Conservation (phyloP, 169 alveolate species). For the Cryptosporidium baileyi region DNA sequence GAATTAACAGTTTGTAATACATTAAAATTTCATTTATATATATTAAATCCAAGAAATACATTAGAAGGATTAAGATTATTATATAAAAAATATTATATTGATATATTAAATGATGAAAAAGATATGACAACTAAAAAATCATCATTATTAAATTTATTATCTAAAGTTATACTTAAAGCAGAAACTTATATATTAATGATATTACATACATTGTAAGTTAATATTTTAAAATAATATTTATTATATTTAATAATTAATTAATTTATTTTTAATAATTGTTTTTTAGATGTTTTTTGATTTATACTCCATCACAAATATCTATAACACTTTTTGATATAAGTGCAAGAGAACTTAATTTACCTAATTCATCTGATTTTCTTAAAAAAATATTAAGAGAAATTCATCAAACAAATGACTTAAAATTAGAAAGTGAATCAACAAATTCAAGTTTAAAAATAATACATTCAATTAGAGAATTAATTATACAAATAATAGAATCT, state of each 20-base stretch:
- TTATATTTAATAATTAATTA: background rate
- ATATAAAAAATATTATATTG: slow-evolving; percentile 51
- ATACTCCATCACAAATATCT: slow-evolving; percentile 60
- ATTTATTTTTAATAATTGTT: background rate
- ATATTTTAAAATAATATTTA: background rate
- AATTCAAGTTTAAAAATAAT: background rate
- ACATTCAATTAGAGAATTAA: slow-evolving; percentile 14
- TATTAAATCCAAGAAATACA: slow-evolving; percentile 57
- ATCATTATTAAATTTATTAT: background rate
- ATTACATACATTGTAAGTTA: slow-evolving; percentile 59
- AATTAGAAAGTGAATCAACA: background rate
- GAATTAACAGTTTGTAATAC: slow-evolving; percentile 60
- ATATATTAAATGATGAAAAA: slow-evolving; percentile 9
- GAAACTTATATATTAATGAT: slow-evolving; percentile 35
- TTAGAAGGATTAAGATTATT: slow-evolving; percentile 44
- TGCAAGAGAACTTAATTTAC: slow-evolving; percentile 57
- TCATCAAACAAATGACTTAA: slow-evolving; percentile 1
- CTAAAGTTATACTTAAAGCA: slow-evolving; percentile 49
- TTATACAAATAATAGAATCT: slow-evolving; percentile 3
- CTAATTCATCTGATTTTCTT: slow-evolving; percentile 33
- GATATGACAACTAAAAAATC: background rate
- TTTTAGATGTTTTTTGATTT: slow-evolving; percentile 42
- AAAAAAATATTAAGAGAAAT: slow-evolving; percentile 32
- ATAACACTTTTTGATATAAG: slow-evolving; percentile 50
- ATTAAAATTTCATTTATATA: slow-evolving; percentile 52